Percentiles rank a stretch among this genome's conserved stretches.
Evolutionary conservation across 2,329 filamentous ascomycete genomes (phyloP).

Genomic region (Didymella sp.): DNA sequence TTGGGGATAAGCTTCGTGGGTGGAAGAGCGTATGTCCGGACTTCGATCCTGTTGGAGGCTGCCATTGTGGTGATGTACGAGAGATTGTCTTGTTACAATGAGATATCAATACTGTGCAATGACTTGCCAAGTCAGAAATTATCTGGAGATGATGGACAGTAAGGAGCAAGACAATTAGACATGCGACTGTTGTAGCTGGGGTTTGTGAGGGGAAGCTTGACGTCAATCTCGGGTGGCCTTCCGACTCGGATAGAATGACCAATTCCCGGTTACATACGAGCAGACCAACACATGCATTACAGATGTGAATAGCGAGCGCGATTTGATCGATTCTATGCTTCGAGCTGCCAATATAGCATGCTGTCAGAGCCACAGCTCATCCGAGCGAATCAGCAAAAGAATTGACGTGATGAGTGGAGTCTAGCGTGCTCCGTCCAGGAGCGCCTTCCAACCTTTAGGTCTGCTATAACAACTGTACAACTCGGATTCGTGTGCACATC

Average conservation of each 20-base stretch:
- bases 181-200: neutral
- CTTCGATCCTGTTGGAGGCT: neutral
- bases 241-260: conserved; percentile 9
- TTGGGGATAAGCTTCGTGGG: conserved; percentile 51
- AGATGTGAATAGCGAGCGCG: neutral
- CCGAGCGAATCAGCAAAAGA: neutral
- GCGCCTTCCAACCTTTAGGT: neutral
- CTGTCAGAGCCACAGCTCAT: too few relatives aligned
- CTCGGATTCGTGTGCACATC: neutral
- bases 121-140: neutral
- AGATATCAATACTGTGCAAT: neutral
- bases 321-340: neutral
- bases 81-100: neutral
- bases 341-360: neutral
- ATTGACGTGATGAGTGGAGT: neutral
- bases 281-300: neutral
- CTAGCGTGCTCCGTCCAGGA: neutral
- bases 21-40: conserved; percentile 32
- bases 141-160: neutral
- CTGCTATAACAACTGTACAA: too few relatives aligned
- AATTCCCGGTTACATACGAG: neutral
- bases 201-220: conserved; percentile 22
- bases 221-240: conserved; percentile 9
- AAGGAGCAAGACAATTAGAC: neutral
- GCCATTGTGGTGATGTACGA: neutral